Base-by-base conservation (phyloP, 495 filamentous ascomycete genomes). In the Xylaria venustula region DNA sequence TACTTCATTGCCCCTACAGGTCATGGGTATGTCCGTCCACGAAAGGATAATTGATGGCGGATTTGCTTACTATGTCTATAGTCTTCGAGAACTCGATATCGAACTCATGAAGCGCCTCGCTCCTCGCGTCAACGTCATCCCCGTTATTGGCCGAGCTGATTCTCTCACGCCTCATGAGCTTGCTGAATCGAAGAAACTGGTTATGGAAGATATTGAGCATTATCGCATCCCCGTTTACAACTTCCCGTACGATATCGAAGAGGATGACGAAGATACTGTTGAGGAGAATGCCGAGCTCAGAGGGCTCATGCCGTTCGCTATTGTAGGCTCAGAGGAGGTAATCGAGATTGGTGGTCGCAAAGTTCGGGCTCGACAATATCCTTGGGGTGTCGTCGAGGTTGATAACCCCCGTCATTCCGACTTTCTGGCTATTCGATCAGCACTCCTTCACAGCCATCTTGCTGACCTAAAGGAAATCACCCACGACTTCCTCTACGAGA, bases 221-320 rank as follows among this genome's bases (percentile, higher is more conserved):
- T 98, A 98, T 83, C 90, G 94, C 74, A 98, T 98, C 68, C 94
- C 94, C 37, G 95, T 98, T 66, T 98, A 98, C 87, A 98, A 98
- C 85, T 98, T 98, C 83, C 94, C 94, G 32, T 98, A 98, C 80
- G 94, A 98, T 72, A 94, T 98, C 60, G 94, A 98, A 79, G 94
- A 98, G 79, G 94, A 98, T 72, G 94, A 98, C 71, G 94, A 98
- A 78, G 94, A 98, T 70, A 98, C 94, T 0, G 93, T 98, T 26
- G 94, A 98, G 79, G 94, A 98, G 79, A 98, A 98, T 67, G 92
- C 93, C 55, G 94, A 98, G 78, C 83, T 98, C 44, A 87, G 94
- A 74, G 92, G 93, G 42, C 81, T 98, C 64, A 98, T 98, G 94
- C 94, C 94, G 11, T 98, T 98, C 65, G 94, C 94, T 54, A 98